Evolutionary conservation across 352 stramenopile species (phyloP), one percentile per base, ranked within the genome.

Genomic region (Aphanomyces invadans): DNA sequence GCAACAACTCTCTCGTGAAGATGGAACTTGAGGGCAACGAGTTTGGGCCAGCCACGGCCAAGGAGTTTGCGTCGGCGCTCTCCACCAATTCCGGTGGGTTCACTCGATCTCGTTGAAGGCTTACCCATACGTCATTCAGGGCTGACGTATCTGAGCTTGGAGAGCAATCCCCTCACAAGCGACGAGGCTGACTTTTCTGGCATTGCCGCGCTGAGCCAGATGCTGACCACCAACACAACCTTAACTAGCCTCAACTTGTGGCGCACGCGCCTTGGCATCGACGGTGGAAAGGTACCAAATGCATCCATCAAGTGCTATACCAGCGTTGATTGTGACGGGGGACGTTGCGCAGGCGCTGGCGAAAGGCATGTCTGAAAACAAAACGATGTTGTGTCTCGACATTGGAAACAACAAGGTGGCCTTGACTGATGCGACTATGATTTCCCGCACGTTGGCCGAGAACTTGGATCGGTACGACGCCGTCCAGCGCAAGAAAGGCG

Each of bases 101-200:
- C 9, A 15, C 21, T 19, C 12, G 12, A 31, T 15, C n/a, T 17
- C 15, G 17, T 17, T 11, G 12, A 33, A 39, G 29, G n/a, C 1
- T 10, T 28, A 59, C 26, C 25, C 2, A 26, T 42, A n/a, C n/a
- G 10, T 33, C 25, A 10, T 9, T 1, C 38, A 62, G 54, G 54
- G 3, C 32, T 62, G 25, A 28, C 54, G 7, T 79, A 74, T 21
- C 59, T 92, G 46, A 90, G 75, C 45, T 71, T 92, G 23, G 83
- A 92, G 71, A 92, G 81, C 70, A 92, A 92, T 42, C 80, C 81
- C 11, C 72, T 92, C 23, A 92, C 81, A 0, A 77, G 86, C 68
- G 79, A 90, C 68, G 83, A 92, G 65, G 86, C 85, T 57, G 81
- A 92, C 54, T 84, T 86, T n/a, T 75, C 72, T 0, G 83, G 83